A percentile compares a stretch with the other conserved stretches of the same genome.
These are phyloP conservation scores for Graphiopsis chlorocephala DNA, from an alignment of 2,329 filamentous ascomycete genomes.

Conservation along the genomic window DNA sequence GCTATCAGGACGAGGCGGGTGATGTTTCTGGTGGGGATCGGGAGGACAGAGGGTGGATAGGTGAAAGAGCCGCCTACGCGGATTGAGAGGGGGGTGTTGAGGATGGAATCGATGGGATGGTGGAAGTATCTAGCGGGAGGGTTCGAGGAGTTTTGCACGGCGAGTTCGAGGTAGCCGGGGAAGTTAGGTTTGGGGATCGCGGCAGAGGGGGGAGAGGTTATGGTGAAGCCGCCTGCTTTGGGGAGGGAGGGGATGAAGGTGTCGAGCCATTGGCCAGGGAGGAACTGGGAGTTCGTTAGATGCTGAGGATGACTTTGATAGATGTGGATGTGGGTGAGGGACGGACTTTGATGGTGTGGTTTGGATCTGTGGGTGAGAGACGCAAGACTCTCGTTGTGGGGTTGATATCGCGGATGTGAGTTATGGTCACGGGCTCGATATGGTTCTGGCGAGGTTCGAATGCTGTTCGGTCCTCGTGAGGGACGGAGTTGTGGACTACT, in stretches of 20 bases:
- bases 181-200: constrained; percentile 25
- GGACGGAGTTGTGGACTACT: constrained; percentile 28
- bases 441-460: constrained; percentile 67
- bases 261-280: constrained; percentile 86
- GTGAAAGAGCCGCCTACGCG: constrained; percentile 78
- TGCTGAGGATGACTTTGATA: constrained; percentile 35
- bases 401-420: constrained; percentile 63
- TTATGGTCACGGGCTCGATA: constrained; percentile 62
- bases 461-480: constrained; percentile 70
- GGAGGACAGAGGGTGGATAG: constrained; percentile 61
- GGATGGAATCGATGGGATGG: constrained; percentile 54
- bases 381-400: constrained; percentile 65
- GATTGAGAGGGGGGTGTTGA: constrained; percentile 60
- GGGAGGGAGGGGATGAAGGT: constrained; percentile 67
- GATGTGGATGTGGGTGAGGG: constrained; percentile 16
- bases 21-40: constrained; percentile 43
- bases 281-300: constrained; percentile 50
- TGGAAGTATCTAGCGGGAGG: constrained; percentile 76
- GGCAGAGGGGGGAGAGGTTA: constrained; percentile 68
- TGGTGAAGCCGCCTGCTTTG: constrained; percentile 81
- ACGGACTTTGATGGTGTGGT: constrained; percentile 32
- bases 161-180: constrained; percentile 70
- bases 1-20: constrained; percentile 70
- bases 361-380: constrained; percentile 55
- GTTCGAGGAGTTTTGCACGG: constrained; percentile 70